phyloP scores from a whole-genome alignment of 2,329 filamentous ascomycete genomes.

The Emmonsiellopsis sp. region DNA sequence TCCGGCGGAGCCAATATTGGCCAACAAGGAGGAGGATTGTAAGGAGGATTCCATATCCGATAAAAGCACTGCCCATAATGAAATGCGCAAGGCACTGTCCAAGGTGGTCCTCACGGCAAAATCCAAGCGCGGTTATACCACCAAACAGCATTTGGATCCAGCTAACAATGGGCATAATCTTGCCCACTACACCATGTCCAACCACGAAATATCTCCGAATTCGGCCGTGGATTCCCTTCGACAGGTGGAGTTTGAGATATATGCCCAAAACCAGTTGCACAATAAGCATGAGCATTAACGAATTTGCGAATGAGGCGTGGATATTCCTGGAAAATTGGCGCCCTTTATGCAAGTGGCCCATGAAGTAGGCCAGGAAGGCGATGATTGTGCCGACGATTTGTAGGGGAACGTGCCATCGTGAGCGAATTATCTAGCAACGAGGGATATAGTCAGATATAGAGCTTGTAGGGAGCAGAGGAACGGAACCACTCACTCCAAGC shows the following conservation, averaged over 20 bases:
- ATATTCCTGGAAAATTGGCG: slow-evolving; percentile 76
- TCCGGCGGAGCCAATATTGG: slow-evolving; percentile 73
- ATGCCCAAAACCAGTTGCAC: slow-evolving; percentile 70
- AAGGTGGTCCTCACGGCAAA: slow-evolving; percentile 83
- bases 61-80: slow-evolving; percentile 97
- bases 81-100: slow-evolving; percentile 95
- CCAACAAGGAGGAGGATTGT: slow-evolving; percentile 81
- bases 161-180: slow-evolving; percentile 72
- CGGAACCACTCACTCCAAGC: slow-evolving; percentile 57
- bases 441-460: not conserved
- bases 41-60: slow-evolving; percentile 82
- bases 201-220: slow-evolving; percentile 65
- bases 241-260: slow-evolving; percentile 83
- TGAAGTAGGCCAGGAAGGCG: slow-evolving; percentile 75
- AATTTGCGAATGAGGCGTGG: slow-evolving; percentile 71
- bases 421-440: slow-evolving; percentile 63
- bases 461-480: not conserved
- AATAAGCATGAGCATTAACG: slow-evolving; percentile 69
- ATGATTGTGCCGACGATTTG: slow-evolving; percentile 68
- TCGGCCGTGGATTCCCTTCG: slow-evolving; percentile 70
- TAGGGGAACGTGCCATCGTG: slow-evolving; percentile 86
- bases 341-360: slow-evolving; percentile 84
- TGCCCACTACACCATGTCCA: slow-evolving; percentile 73
- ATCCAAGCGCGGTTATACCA: slow-evolving; percentile 83
- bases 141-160: slow-evolving; percentile 97